Conservation (phyloP, 2,329 filamentous ascomycete species). For the Lachnellula occidentalis region DNA sequence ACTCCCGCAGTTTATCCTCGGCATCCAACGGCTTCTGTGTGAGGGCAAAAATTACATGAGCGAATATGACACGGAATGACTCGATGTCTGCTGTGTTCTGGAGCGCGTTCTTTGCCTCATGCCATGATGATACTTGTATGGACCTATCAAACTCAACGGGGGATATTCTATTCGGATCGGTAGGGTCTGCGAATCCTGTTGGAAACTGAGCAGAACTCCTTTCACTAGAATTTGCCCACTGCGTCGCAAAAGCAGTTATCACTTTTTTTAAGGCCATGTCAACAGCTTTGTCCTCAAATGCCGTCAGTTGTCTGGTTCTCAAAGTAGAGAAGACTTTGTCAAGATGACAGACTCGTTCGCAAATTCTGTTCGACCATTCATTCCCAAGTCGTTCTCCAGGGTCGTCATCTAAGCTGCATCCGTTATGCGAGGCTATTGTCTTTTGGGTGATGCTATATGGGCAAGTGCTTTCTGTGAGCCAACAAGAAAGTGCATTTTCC, state of each 20-base stretch:
- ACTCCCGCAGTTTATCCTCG: neutral
- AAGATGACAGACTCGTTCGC: conserved; percentile 42
- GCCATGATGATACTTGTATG: conserved; percentile 12
- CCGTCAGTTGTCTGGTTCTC: conserved; percentile 37
- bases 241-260: too few relatives aligned
- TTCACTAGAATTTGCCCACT: too few relatives aligned
- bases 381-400: too few relatives aligned
- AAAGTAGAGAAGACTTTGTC: conserved; percentile 39
- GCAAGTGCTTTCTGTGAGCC: conserved; percentile 48
- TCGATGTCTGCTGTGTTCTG: conserved; percentile 11
- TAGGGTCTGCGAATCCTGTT: too few relatives aligned
- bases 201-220: too few relatives aligned
- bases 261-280: too few relatives aligned
- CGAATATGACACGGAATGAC: conserved; percentile 19
- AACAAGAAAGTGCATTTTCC: conserved; percentile 48
- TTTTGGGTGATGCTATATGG: conserved; percentile 36
- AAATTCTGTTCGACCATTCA: conserved; percentile 45
- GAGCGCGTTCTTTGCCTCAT: conserved; percentile 11
- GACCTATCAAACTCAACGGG: neutral
- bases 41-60: conserved; percentile 15
- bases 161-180: too few relatives aligned
- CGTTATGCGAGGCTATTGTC: too few relatives aligned
- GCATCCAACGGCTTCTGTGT: conserved; percentile 14
- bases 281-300: too few relatives aligned
- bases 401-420: too few relatives aligned